A percentile compares a stretch with the other conserved stretches of the same genome.
Conservation (phyloP, 2,329 filamentous ascomycete species). For the Aspergillus quadrilineatus region DNA sequence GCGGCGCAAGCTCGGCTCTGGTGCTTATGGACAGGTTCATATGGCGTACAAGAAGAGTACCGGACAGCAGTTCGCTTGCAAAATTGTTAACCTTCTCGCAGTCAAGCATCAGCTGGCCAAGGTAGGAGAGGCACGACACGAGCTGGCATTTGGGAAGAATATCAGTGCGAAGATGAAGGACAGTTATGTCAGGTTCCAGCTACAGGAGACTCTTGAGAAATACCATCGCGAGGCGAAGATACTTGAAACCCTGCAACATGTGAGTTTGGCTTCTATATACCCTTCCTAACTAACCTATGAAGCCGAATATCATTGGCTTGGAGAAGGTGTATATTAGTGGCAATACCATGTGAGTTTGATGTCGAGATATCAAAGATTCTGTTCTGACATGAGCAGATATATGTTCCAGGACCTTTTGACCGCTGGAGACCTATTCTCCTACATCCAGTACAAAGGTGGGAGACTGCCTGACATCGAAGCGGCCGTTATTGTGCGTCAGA, state of each 20-base stretch:
- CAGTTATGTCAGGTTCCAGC: background rate
- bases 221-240: constrained; percentile 47
- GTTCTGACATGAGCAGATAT: constrained; percentile 44
- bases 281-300: constrained; percentile 3
- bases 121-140: background rate
- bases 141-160: background rate
- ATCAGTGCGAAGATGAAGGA: background rate
- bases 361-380: too few species aligned
- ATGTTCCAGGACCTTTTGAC: constrained; percentile 62
- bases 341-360: constrained; percentile 48
- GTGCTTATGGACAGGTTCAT: constrained; percentile 44
- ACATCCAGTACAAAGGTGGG: constrained; percentile 51
- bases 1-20: constrained; percentile 41
- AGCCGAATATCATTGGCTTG: constrained; percentile 61
- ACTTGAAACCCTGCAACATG: constrained; percentile 55
- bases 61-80: constrained; percentile 46
- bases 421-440: constrained; percentile 62
- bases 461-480: constrained; percentile 51
- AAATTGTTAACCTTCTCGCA: constrained; percentile 41
- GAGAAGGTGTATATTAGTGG: constrained; percentile 57
- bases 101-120: constrained; percentile 18
- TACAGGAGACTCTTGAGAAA: constrained; percentile 27
- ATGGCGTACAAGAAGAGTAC: constrained; percentile 40
- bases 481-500: constrained; percentile 55
- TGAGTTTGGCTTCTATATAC: constrained; percentile 21